Percentiles rank a stretch among this genome's conserved stretches.
These are phyloP conservation scores for Neurospora discreta DNA, from an alignment of 495 filamentous ascomycete genomes.

Conservation along the genomic window DNA sequence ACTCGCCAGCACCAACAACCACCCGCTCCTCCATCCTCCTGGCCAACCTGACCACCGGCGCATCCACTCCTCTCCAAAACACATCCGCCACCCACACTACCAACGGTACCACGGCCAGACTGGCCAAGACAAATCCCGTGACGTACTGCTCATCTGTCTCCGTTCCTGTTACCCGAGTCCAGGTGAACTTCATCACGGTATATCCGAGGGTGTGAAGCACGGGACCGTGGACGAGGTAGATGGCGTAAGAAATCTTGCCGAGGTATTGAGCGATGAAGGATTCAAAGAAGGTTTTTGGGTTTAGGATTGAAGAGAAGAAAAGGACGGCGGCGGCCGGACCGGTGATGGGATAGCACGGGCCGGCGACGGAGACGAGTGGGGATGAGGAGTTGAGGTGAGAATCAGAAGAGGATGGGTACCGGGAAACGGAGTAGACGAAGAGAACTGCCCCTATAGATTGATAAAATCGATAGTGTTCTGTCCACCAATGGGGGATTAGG, in stretches of 20 bases:
- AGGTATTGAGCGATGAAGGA: constrained; percentile 30
- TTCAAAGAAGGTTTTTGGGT: constrained; percentile 17
- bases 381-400: not conserved
- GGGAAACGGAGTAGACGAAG: constrained; percentile 27
- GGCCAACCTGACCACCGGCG: constrained; percentile 32
- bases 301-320: not conserved
- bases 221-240: constrained; percentile 45
- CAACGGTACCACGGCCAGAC: constrained; percentile 23
- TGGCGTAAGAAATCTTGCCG: constrained; percentile 38
- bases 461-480: constrained; percentile 32
- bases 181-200: constrained; percentile 22
- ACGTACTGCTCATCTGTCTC: constrained; percentile 21
- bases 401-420: constrained; percentile 3
- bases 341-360: too few relatives aligned
- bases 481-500: constrained; percentile 29
- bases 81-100: constrained; percentile 36
- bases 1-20: not conserved
- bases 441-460: constrained; percentile 29
- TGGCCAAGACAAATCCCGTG: constrained; percentile 24
- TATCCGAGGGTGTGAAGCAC: constrained; percentile 35
- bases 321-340: too few relatives aligned
- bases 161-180: constrained; percentile 21
- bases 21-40: constrained; percentile 28
- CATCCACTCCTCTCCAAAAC: constrained; percentile 36
- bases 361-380: too few relatives aligned